phyloP scores from a whole-genome alignment of 495 filamentous ascomycete species.

The Amphirosellinia nigrospora region DNA sequence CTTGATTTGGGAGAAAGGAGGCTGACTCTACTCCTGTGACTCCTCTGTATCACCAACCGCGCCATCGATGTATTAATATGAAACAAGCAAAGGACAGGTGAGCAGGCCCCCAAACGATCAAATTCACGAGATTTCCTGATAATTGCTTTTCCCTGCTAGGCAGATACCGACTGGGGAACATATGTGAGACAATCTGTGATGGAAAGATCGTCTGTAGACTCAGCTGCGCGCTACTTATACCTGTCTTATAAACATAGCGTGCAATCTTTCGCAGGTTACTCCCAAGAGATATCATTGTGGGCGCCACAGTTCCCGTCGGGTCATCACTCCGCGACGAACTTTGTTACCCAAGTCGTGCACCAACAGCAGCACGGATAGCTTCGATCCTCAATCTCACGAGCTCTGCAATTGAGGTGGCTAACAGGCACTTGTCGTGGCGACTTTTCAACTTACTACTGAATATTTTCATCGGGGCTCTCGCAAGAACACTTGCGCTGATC shows the following conservation, averaged over 20 bases:
- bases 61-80: neutral
- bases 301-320: neutral
- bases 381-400: too few species aligned
- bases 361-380: neutral
- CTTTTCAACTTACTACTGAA: too few species aligned
- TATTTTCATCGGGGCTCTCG: too few species aligned
- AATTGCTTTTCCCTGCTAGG: neutral
- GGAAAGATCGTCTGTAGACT: neutral
- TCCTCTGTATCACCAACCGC: too few species aligned
- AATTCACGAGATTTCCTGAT: neutral
- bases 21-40: too few species aligned
- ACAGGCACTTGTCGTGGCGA: too few species aligned
- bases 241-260: neutral
- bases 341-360: neutral
- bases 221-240: neutral
- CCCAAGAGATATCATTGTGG: neutral
- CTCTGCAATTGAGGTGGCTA: too few species aligned
- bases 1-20: too few species aligned
- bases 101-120: neutral
- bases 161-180: neutral
- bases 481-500: too few species aligned
- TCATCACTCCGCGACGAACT: neutral
- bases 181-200: neutral
- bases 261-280: neutral
- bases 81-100: neutral